Evolutionary conservation across 495 filamentous ascomycete species (phyloP).

Genomic region (Mytilinidion resinicola): DNA sequence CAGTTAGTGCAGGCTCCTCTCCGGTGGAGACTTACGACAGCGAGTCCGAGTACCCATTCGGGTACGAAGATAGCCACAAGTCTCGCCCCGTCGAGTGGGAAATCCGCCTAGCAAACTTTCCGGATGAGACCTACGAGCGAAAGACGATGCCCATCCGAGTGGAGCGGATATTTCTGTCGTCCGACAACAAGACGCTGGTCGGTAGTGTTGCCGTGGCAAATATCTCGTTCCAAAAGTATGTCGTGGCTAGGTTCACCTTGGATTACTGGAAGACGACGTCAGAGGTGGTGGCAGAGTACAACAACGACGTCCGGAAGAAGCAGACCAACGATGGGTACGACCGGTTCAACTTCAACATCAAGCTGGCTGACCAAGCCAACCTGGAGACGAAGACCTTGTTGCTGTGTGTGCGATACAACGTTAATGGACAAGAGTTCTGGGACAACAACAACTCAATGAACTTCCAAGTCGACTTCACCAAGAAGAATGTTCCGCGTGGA

Average conservation of each 20-base stretch:
- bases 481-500: slow-evolving; percentile 58
- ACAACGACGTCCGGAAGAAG: slow-evolving; percentile 65
- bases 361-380: slow-evolving; percentile 82
- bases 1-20: slow-evolving; percentile 92
- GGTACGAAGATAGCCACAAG: slow-evolving; percentile 43
- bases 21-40: slow-evolving; percentile 79
- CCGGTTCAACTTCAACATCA: slow-evolving; percentile 88
- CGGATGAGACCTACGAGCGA: slow-evolving; percentile 57
- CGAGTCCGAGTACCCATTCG: slow-evolving; percentile 83
- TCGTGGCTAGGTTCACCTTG: slow-evolving; percentile 86
- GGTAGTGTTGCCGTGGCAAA: slow-evolving; percentile 82
- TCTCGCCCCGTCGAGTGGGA: slow-evolving; percentile 69
- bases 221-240: slow-evolving; percentile 79
- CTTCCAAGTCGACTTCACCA: slow-evolving; percentile 87
- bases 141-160: slow-evolving; percentile 62
- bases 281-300: slow-evolving; percentile 83
- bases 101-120: slow-evolving; percentile 77
- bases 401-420: slow-evolving; percentile 84
- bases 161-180: slow-evolving; percentile 77
- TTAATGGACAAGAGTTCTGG: slow-evolving; percentile 84
- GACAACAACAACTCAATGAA: slow-evolving; percentile 85
- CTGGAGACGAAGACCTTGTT: slow-evolving; percentile 84
- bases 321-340: slow-evolving; percentile 66
- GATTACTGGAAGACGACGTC: slow-evolving; percentile 98
- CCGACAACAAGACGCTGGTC: slow-evolving; percentile 76